These are phyloP conservation scores for Tylopilus sp. DNA, from an alignment of 768 basidiomycete species.

Conservation along the genomic window DNA sequence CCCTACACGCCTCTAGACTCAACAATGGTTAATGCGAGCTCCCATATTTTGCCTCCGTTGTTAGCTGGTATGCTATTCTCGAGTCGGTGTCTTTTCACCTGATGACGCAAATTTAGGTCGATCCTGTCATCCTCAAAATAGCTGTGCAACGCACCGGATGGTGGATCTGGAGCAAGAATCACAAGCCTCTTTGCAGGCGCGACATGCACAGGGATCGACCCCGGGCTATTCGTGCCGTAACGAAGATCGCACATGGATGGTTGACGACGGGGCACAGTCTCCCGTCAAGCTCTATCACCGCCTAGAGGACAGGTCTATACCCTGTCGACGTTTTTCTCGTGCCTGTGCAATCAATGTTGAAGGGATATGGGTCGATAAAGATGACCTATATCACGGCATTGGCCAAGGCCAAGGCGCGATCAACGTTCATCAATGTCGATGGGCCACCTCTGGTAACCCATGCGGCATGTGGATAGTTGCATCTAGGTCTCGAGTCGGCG, in stretches of 20 bases:
- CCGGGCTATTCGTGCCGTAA: neutral
- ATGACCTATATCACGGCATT: neutral
- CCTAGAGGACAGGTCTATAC: neutral
- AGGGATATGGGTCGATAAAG: slow-evolving; percentile 7
- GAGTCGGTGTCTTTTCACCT: neutral
- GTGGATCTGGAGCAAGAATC: neutral
- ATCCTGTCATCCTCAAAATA: neutral
- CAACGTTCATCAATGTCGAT: slow-evolving; percentile 7
- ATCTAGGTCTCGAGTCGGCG: neutral
- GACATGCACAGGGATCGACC: neutral
- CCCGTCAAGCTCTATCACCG: neutral
- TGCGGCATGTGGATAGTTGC: slow-evolving; percentile 12
- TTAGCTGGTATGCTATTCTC: neutral
- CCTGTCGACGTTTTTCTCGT: neutral
- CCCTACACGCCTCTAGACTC: neutral
- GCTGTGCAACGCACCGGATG: neutral
- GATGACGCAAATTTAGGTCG: neutral
- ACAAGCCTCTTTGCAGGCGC: neutral
- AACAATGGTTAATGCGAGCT: neutral
- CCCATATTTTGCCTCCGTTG: neutral
- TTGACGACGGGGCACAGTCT: neutral
- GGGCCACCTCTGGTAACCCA: neutral
- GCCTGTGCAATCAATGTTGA: neutral
- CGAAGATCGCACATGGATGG: neutral
- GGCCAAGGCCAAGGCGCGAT: neutral